These are phyloP conservation scores for Metarhizium robertsii DNA, from an alignment of 2,329 filamentous ascomycete species.

Conservation along the genomic window DNA sequence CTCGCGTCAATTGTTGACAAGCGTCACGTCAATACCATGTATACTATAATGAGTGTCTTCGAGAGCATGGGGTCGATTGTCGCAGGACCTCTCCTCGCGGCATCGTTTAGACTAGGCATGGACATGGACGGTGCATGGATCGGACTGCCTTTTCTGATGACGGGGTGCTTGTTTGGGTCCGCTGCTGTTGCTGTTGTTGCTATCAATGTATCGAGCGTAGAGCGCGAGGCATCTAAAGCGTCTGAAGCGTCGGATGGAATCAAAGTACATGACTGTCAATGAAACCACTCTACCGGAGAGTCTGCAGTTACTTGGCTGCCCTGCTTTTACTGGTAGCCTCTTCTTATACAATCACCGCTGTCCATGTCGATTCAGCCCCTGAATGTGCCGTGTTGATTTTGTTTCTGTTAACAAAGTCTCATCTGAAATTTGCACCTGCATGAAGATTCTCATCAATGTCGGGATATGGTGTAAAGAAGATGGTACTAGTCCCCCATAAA, in stretches of 20 bases:
- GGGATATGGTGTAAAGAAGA: no score
- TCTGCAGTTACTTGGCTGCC: background rate
- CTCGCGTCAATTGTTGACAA: conserved; percentile 9
- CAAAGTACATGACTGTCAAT: background rate
- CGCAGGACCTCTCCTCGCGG: conserved; percentile 11
- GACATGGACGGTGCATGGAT: conserved; percentile 7
- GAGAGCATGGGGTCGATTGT: conserved; percentile 10
- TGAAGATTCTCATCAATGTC: no score
- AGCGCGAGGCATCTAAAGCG: background rate
- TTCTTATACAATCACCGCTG: background rate
- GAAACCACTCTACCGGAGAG: background rate
- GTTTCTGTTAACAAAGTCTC: no score
- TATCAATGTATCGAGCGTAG: background rate
- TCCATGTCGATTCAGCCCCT: no score
- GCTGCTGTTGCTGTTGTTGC: background rate
- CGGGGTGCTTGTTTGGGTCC: conserved; percentile 7
- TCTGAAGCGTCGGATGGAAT: background rate
- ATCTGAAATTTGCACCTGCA: no score
- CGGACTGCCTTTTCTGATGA: conserved; percentile 8
- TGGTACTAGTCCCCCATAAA: no score
- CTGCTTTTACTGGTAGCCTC: background rate
- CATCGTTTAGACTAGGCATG: conserved; percentile 8
- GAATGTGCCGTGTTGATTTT: no score
- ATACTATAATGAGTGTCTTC: conserved; percentile 10
- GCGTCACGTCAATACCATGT: conserved; percentile 9